phyloP scores from a whole-genome alignment of 1,139 yeast genomes.

The Hyphopichia buzzinii region DNA sequence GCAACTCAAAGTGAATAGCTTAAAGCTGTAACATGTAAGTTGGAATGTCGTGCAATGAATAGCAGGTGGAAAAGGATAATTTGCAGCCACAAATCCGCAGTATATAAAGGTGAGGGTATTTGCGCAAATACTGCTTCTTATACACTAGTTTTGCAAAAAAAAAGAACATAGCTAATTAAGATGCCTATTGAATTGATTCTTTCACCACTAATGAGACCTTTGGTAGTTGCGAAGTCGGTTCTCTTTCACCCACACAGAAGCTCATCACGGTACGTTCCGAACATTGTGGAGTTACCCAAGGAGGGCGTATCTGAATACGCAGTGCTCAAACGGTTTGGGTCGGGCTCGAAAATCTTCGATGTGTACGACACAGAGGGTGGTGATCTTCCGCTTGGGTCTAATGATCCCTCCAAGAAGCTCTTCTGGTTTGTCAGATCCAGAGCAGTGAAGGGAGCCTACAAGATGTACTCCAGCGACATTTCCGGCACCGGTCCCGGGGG shows the following conservation, averaged over 20 bases:
- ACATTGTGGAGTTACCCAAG: conserved; percentile 42
- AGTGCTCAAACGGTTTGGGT: conserved; percentile 53
- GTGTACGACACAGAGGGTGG: conserved; percentile 48
- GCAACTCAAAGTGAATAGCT: no score
- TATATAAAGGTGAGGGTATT: no score
- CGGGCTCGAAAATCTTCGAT: conserved; percentile 55
- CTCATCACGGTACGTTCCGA: conserved; percentile 56
- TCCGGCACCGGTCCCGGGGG: conserved; percentile 42
- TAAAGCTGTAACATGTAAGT: no score
- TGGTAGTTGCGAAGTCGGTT: conserved; percentile 52
- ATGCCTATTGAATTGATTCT: conserved; percentile 62
- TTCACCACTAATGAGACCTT: conserved; percentile 59
- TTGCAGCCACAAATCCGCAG: no score
- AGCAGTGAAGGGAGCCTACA: conserved; percentile 64
- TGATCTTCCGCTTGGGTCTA: conserved; percentile 33
- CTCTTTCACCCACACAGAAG: conserved; percentile 58
- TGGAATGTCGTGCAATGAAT: no score
- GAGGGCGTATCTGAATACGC: conserved; percentile 39
- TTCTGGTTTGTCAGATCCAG: conserved; percentile 58
- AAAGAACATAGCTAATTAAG: no score
- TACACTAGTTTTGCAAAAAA: no score
- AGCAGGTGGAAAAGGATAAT: no score
- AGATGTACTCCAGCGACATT: conserved; percentile 46
- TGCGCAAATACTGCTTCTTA: no score
- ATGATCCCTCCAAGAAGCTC: conserved; percentile 37